Evolutionary conservation across 768 basidiomycete species (phyloP).

Genomic region (Suillus subalutaceus): DNA sequence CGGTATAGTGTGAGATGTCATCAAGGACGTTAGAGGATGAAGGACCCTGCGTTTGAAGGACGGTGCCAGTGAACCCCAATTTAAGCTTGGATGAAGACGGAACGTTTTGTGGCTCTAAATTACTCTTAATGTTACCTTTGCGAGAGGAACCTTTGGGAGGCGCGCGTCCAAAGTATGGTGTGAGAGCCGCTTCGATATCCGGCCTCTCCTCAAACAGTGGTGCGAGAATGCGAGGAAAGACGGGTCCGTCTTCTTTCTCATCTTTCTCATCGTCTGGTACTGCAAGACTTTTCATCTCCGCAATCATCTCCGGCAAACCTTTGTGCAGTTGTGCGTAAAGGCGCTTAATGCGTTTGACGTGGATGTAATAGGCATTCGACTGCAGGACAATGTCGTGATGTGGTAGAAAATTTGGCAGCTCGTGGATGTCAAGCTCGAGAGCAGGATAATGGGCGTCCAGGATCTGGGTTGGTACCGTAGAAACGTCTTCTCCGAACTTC

Average conservation of each 20-base stretch:
- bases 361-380: background rate
- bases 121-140: background rate
- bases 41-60: background rate
- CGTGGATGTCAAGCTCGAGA: constrained; percentile 4
- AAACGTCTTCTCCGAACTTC: constrained; percentile 8
- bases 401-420: background rate
- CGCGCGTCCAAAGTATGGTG: background rate
- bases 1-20: background rate
- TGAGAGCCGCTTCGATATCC: background rate
- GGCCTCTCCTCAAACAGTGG: background rate
- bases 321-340: background rate
- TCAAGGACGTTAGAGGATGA: background rate
- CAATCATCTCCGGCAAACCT: background rate
- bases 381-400: background rate
- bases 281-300: background rate
- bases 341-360: background rate
- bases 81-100: background rate
- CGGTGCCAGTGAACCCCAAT: background rate
- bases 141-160: background rate
- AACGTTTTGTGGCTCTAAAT: background rate
- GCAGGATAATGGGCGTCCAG: constrained; percentile 18
- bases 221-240: constrained; percentile 1
- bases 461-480: background rate
- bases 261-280: background rate
- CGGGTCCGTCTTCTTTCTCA: background rate